phyloP scores from a whole-genome alignment of 148 eudicot genomes.

The Camellia lanceoleosa region DNA sequence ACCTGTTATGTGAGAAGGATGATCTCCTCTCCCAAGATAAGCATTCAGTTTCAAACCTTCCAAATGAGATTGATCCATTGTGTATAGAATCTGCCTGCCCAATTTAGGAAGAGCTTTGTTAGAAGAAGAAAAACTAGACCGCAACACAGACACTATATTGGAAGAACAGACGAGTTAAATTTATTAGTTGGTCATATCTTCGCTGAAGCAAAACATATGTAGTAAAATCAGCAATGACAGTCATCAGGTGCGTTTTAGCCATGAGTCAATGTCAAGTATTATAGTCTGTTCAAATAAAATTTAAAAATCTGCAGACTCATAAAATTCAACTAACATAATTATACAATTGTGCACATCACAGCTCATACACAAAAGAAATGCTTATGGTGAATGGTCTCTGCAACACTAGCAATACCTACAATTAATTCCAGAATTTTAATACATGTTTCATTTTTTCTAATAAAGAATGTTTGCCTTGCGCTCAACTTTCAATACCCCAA shows the following conservation, averaged over 20 bases:
- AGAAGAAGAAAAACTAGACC: not conserved
- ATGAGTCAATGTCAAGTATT: not conserved
- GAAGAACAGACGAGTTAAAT: not conserved
- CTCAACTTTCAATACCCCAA: not conserved
- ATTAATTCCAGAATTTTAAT: not conserved
- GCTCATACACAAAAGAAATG: not conserved
- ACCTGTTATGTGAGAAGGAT: slow-evolving; percentile 70
- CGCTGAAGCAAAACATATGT: not conserved
- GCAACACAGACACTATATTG: not conserved
- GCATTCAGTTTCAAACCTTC: slow-evolving; percentile 65
- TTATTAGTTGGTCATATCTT: not conserved
- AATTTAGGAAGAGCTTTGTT: not conserved
- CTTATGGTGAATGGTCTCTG: not conserved
- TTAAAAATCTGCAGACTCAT: not conserved
- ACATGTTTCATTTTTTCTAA: not conserved
- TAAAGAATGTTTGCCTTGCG: no score
- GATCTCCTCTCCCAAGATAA: slow-evolving; percentile 82
- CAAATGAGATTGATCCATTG: slow-evolving; percentile 78
- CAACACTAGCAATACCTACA: not conserved
- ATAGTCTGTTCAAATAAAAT: no score
- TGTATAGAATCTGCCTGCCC: slow-evolving; percentile 57
- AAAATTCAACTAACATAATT: not conserved
- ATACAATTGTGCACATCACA: not conserved
- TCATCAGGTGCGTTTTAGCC: not conserved
- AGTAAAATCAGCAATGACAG: not conserved